These are phyloP conservation scores for Penicillium sp. DNA, from an alignment of 2,329 filamentous ascomycete species.

Conservation along the genomic window DNA sequence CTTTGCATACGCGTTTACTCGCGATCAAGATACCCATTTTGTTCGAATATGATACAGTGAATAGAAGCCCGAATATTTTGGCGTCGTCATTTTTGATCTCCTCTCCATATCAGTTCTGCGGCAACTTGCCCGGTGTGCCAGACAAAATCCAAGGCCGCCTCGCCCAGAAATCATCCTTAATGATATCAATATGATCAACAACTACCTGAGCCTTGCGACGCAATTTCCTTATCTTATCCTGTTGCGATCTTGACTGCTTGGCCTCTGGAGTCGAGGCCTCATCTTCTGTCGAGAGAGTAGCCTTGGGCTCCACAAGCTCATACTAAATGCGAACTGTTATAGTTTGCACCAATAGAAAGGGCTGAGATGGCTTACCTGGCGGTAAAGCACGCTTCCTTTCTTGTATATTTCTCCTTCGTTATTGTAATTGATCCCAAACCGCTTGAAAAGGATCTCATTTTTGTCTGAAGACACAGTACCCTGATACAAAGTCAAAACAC, in stretches of 20 bases:
- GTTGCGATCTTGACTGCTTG: conserved; percentile 72
- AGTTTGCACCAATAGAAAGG: neutral
- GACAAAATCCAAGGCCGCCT: conserved; percentile 79
- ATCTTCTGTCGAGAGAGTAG: conserved; percentile 28
- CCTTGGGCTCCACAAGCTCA: conserved; percentile 62
- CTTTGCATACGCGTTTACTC: conserved; percentile 18
- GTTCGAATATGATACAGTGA: conserved; percentile 13
- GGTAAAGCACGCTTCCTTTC: conserved; percentile 88
- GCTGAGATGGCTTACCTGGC: conserved; percentile 57
- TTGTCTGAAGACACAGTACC: conserved; percentile 85
- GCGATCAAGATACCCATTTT: conserved; percentile 38
- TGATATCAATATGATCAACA: conserved; percentile 87
- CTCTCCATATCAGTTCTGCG: conserved; percentile 28
- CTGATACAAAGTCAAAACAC: conserved; percentile 42
- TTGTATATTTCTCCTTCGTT: conserved; percentile 89
- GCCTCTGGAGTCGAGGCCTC: conserved; percentile 37
- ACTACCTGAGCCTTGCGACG: conserved; percentile 77
- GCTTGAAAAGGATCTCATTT: conserved; percentile 89
- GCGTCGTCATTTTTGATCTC: neutral
- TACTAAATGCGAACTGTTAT: conserved; percentile 51
- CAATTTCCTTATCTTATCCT: conserved; percentile 78
- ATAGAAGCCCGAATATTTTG: conserved; percentile 9
- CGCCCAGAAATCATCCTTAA: conserved; percentile 93
- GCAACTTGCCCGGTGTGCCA: conserved; percentile 69
- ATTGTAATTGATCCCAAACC: conserved; percentile 95